phyloP scores from a whole-genome alignment of 106 monocot genomes.

The Dendrobium officinale region DNA sequence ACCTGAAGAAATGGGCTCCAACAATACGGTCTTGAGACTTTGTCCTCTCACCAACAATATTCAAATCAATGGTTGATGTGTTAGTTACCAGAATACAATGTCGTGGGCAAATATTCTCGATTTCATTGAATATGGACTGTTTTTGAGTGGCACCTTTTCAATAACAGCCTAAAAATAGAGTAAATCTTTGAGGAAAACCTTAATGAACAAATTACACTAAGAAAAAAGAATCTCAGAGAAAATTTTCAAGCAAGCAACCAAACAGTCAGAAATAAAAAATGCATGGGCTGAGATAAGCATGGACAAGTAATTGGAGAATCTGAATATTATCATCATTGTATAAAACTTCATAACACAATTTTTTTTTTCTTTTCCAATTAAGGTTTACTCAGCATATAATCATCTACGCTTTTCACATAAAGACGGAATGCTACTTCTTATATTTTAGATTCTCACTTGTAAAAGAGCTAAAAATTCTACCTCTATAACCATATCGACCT shows the following conservation, averaged over 20 bases:
- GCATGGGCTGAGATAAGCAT: background rate
- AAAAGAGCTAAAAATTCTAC: constrained; percentile 14
- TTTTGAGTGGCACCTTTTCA: constrained; percentile 83
- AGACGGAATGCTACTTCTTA: background rate
- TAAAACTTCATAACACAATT: background rate
- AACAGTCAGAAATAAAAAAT: background rate
- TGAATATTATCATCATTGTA: background rate
- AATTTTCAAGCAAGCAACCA: background rate
- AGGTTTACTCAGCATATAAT: background rate
- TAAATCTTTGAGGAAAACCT: background rate
- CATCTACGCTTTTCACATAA: background rate
- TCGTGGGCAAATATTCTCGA: constrained; percentile 61
- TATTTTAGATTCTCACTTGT: background rate
- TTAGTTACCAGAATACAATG: constrained; percentile 88
- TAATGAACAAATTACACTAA: background rate
- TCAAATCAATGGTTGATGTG: constrained; percentile 88
- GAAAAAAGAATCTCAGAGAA: background rate
- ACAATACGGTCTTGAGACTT: constrained; percentile 76
- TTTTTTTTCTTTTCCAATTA: background rate
- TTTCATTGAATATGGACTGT: constrained; percentile 81
- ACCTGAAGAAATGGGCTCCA: constrained; percentile 96
- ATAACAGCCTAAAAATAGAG: constrained; percentile 58
- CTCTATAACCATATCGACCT: constrained; percentile 95
- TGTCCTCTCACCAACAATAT: constrained; percentile 71
- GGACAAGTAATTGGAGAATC: background rate